A percentile compares a stretch with the other conserved stretches of the same genome.
Evolutionary conservation across 176 grass and related monocot species (phyloP).

Genomic region (Phragmites australis): DNA sequence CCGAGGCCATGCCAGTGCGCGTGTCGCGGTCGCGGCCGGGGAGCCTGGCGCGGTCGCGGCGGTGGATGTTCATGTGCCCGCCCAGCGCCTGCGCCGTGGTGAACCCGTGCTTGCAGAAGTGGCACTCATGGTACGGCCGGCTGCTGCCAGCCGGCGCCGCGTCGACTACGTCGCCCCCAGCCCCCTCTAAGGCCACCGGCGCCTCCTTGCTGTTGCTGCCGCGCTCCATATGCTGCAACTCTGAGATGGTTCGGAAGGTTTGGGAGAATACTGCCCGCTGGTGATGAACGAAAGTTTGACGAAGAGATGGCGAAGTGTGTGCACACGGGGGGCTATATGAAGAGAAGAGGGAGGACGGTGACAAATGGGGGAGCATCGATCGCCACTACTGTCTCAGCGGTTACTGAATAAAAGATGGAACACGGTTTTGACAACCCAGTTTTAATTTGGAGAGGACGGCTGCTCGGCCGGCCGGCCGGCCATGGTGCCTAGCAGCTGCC

Average conservation of each 20-base stretch:
- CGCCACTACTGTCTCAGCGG: background rate
- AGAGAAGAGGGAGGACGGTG: background rate
- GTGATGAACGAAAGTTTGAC: background rate
- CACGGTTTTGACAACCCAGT: background rate
- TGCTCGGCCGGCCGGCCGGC: constrained; percentile 30
- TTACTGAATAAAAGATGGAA: background rate
- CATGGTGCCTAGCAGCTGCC: constrained; percentile 28
- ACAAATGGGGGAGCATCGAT: constrained; percentile 14
- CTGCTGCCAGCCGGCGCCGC: background rate
- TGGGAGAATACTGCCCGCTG: background rate
- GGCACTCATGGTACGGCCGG: constrained; percentile 46
- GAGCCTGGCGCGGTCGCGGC: constrained; percentile 12
- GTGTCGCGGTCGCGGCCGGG: background rate
- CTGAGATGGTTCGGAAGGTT: background rate
- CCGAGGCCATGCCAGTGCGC: background rate
- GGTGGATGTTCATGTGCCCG: constrained; percentile 52
- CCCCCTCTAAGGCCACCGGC: background rate
- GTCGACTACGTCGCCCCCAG: too few relatives aligned
- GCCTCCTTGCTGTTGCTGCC: constrained; percentile 28
- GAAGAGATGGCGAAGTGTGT: constrained; percentile 4
- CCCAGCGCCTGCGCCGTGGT: constrained; percentile 55
- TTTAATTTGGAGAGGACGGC: constrained; percentile 13
- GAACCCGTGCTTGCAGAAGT: constrained; percentile 58
- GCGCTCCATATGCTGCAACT: constrained; percentile 4
- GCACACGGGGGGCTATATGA: background rate